phyloP scores from a whole-genome alignment of 208 protist genomes.

The Acanthamoeba rhysodes region DNA sequence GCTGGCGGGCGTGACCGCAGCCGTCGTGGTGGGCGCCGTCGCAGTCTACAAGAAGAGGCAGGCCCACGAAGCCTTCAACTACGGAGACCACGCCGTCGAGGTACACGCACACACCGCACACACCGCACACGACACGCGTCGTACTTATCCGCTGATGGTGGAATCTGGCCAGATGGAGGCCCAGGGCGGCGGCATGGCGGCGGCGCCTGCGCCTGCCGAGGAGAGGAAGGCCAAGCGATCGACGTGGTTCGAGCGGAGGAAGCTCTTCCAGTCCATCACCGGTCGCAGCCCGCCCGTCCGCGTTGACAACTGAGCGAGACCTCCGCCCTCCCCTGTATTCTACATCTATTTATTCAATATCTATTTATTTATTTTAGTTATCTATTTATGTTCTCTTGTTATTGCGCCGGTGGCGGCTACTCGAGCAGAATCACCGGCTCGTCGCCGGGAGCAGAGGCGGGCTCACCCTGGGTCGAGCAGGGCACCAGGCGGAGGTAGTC shows the following conservation, averaged over 20 bases:
- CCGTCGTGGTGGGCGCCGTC: not conserved
- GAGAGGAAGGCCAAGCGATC: not conserved
- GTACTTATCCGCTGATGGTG: too few species aligned
- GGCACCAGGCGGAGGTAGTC: not conserved
- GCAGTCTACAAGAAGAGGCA: not conserved
- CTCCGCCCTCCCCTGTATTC: not conserved
- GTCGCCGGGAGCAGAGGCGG: not conserved
- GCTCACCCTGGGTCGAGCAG: not conserved
- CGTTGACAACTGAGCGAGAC: not conserved
- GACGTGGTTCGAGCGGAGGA: slow-evolving; percentile 17
- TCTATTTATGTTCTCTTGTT: too few species aligned
- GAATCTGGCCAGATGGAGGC: not conserved
- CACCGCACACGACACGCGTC: too few species aligned
- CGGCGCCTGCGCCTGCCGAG: not conserved
- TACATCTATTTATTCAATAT: slow-evolving; percentile 41
- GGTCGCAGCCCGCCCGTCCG: slow-evolving; percentile 1
- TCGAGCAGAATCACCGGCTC: not conserved
- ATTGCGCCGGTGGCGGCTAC: too few species aligned
- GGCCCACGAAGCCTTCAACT: not conserved
- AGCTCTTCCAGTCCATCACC: slow-evolving; percentile 32
- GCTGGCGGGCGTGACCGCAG: not conserved
- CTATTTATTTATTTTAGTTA: not conserved
- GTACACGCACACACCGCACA: not conserved
- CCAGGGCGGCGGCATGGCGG: not conserved
- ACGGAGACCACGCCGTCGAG: slow-evolving; percentile 16